Conservation (phyloP, 495 filamentous ascomycete species). For the Lasiosphaeria ovina region DNA sequence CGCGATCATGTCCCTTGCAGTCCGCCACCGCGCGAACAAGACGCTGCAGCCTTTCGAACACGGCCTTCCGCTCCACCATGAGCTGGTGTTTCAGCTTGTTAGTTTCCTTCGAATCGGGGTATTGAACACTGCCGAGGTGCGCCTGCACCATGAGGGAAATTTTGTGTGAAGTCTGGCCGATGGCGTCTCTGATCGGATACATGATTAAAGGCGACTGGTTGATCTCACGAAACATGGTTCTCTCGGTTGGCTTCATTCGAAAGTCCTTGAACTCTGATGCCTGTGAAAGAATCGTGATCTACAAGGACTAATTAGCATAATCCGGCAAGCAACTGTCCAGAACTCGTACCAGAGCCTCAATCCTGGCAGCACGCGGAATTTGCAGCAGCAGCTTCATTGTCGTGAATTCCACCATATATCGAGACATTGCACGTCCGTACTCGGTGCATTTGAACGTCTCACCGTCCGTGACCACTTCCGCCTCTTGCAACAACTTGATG, state of each 20-base stretch:
- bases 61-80: slow-evolving; percentile 62
- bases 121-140: slow-evolving; percentile 73
- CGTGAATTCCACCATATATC: slow-evolving; percentile 85
- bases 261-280: slow-evolving; percentile 75
- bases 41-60: slow-evolving; percentile 74
- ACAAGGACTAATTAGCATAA: slow-evolving; percentile 52
- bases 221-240: slow-evolving; percentile 73
- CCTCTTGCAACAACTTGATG: slow-evolving; percentile 64
- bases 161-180: slow-evolving; percentile 74
- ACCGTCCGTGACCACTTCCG: slow-evolving; percentile 54
- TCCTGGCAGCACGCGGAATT: slow-evolving; percentile 57
- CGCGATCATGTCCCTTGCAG: slow-evolving; percentile 66
- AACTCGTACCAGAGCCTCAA: slow-evolving; percentile 47
- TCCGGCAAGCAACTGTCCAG: slow-evolving; percentile 23
- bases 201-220: slow-evolving; percentile 72
- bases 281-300: slow-evolving; percentile 49
- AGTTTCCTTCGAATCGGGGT: slow-evolving; percentile 60
- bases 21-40: slow-evolving; percentile 84
- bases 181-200: slow-evolving; percentile 76
- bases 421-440: slow-evolving; percentile 88
- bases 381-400: slow-evolving; percentile 79
- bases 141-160: slow-evolving; percentile 82
- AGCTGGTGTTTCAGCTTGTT: slow-evolving; percentile 61
- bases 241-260: slow-evolving; percentile 69
- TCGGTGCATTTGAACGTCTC: slow-evolving; percentile 62